phyloP scores from a whole-genome alignment of 768 basidiomycete genomes.

The Lactarius trivialis region DNA sequence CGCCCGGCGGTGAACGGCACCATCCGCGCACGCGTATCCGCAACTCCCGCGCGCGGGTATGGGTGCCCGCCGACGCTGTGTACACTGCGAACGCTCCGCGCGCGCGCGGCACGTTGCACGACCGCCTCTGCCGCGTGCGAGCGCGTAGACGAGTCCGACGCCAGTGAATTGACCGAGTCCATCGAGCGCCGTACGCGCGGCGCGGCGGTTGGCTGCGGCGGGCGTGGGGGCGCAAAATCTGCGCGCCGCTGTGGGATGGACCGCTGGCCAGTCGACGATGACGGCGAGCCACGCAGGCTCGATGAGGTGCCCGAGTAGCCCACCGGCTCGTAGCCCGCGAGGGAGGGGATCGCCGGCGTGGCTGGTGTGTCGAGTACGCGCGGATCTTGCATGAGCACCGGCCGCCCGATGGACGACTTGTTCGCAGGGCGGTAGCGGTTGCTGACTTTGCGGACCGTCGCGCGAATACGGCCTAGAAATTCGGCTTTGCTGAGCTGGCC shows the following conservation, averaged over 20 bases:
- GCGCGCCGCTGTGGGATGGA: constrained; percentile 63
- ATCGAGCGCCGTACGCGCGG: constrained; percentile 15
- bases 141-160: constrained; percentile 29
- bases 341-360: constrained; percentile 10
- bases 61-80: constrained; percentile 38
- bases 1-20: constrained; percentile 68
- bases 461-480: constrained; percentile 55
- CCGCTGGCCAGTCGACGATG: constrained; percentile 54
- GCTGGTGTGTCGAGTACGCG: constrained; percentile 14
- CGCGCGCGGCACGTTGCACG: constrained; percentile 44
- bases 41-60: constrained; percentile 25
- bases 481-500: constrained; percentile 64
- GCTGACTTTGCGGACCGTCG: constrained; percentile 64
- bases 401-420: constrained; percentile 51
- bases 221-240: constrained; percentile 59
- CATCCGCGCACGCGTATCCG: constrained; percentile 46
- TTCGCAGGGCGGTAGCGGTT: constrained; percentile 38
- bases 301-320: constrained; percentile 41
- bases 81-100: constrained; percentile 50
- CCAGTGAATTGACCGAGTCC: constrained; percentile 29
- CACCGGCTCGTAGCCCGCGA: constrained; percentile 19
- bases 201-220: constrained; percentile 24
- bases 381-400: constrained; percentile 37
- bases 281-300: constrained; percentile 49
- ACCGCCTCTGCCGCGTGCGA: constrained; percentile 41